phyloP scores from a whole-genome alignment of 306 rosid genomes.

The Trifolium fragiferum region DNA sequence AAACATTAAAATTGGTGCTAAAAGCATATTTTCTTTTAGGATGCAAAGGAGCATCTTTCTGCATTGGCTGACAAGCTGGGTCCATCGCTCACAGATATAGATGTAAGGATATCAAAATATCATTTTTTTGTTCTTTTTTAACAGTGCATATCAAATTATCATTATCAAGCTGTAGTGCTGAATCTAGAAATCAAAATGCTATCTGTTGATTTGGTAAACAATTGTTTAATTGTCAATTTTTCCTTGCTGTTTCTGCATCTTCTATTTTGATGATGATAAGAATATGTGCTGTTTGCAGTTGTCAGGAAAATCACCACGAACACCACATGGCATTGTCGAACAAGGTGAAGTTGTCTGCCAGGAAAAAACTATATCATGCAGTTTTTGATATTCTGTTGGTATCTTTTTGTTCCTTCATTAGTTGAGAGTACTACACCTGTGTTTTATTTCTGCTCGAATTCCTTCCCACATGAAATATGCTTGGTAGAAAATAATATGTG shows the following conservation, averaged over 20 bases:
- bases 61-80: conserved; percentile 98
- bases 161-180: conserved; percentile 24
- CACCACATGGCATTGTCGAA: conserved; percentile 65
- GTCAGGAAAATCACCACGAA: conserved; percentile 75
- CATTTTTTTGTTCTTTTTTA: not conserved
- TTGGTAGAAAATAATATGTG: conserved; percentile 34
- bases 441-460: conserved; percentile 45
- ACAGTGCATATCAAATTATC: conserved; percentile 36
- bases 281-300: conserved; percentile 61
- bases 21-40: conserved; percentile 62
- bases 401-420: conserved; percentile 47
- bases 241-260: conserved; percentile 21
- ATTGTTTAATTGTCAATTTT: conserved; percentile 26
- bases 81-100: conserved; percentile 83
- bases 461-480: conserved; percentile 36
- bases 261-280: conserved; percentile 36
- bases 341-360: conserved; percentile 81
- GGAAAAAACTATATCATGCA: conserved; percentile 57
- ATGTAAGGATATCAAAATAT: conserved; percentile 62
- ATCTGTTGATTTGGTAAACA: conserved; percentile 12
- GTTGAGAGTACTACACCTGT: conserved; percentile 37
- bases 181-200: conserved; percentile 23
- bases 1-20: conserved; percentile 44
- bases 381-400: conserved; percentile 58
- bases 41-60: conserved; percentile 94